phyloP scores from a whole-genome alignment of 148 eudicot species.

The Silene conica region DNA sequence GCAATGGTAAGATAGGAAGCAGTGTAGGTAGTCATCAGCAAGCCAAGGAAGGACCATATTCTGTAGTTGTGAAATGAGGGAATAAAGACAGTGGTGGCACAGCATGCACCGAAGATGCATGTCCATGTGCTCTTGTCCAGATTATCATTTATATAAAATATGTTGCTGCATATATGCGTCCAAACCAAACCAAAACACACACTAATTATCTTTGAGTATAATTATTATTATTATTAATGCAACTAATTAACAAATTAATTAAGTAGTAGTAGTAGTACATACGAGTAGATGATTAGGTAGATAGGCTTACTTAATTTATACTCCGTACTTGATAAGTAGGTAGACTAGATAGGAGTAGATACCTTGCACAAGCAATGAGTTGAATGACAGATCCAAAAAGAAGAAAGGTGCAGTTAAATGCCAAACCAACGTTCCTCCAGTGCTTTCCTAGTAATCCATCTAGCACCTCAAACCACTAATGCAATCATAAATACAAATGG shows the following conservation, averaged over 20 bases:
- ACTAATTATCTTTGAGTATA: too few species aligned
- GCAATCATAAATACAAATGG: too few species aligned
- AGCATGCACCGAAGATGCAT: slow-evolving; percentile 89
- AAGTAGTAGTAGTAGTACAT: too few species aligned
- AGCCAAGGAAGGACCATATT: slow-evolving; percentile 83
- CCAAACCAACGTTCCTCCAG: slow-evolving; percentile 98
- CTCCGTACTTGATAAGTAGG: too few species aligned
- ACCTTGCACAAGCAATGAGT: slow-evolving; percentile 98
- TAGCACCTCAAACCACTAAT: slow-evolving; percentile 92
- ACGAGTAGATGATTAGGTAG: slow-evolving; percentile 2
- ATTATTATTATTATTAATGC: too few species aligned
- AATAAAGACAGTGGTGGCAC: slow-evolving; percentile 88
- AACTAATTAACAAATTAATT: too few species aligned
- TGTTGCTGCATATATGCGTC: slow-evolving; percentile 66
- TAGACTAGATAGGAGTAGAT: neutral
- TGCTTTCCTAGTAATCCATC: slow-evolving; percentile 89
- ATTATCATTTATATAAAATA: slow-evolving; percentile 85
- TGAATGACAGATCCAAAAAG: slow-evolving; percentile 95
- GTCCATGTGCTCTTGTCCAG: slow-evolving; percentile 98
- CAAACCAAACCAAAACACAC: too few species aligned
- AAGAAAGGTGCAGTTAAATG: slow-evolving; percentile 87
- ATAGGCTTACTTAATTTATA: too few species aligned
- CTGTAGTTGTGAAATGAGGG: slow-evolving; percentile 91
- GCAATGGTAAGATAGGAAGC: slow-evolving; percentile 94
- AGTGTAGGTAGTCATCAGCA: slow-evolving; percentile 91